Evolutionary conservation across 257 asterid species (phyloP).

Genomic region (Solanum chiquidenum): DNA sequence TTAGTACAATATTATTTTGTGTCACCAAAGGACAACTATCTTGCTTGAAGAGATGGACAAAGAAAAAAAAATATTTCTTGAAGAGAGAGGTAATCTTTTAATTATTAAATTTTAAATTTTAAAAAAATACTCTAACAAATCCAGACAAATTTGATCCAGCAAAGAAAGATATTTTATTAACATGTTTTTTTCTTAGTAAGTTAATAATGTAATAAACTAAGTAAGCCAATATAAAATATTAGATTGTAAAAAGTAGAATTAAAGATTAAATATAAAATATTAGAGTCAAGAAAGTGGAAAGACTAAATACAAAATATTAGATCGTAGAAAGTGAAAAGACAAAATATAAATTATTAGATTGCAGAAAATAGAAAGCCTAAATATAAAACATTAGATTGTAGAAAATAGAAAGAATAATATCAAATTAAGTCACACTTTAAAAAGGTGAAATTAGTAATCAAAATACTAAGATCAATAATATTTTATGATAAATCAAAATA

Average conservation of each 20-base stretch:
- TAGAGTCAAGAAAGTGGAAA: neutral
- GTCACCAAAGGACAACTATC: neutral
- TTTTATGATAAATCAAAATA: neutral
- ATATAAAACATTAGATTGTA: neutral
- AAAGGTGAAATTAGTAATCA: neutral
- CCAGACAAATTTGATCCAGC: neutral
- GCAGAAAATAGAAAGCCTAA: neutral
- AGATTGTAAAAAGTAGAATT: neutral
- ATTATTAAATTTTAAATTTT: neutral
- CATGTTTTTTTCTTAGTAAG: neutral
- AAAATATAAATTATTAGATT: neutral
- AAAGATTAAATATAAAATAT: neutral
- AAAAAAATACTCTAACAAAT: neutral
- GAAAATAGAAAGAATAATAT: neutral
- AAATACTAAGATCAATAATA: neutral
- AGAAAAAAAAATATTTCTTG: neutral
- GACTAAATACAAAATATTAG: neutral
- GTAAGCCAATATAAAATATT: neutral
- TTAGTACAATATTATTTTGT: neutral
- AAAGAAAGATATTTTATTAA: neutral
- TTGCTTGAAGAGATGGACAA: neutral
- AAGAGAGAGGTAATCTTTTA: no score
- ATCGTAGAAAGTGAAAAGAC: neutral
- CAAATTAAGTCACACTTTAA: neutral
- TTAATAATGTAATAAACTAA: neutral